Percentiles rank a stretch among this genome's conserved stretches.
Evolutionary conservation across 169 alveolate genomes (phyloP).

Genomic region (Amoebophrya sp.): DNA sequence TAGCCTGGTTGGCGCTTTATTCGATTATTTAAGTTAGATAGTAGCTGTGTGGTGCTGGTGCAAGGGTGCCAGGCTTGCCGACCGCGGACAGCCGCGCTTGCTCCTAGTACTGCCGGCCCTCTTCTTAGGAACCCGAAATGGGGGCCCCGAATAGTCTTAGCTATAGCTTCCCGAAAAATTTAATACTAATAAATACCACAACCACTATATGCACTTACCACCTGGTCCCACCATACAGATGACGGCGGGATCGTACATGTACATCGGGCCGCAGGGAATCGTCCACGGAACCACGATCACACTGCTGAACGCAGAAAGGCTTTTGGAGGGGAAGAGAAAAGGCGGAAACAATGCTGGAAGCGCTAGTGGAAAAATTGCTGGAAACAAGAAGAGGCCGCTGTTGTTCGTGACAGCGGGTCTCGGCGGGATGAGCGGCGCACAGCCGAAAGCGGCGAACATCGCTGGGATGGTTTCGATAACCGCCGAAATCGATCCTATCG

Average conservation of each 20-base stretch:
- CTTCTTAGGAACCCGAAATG: no score
- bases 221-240: no score
- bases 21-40: no score
- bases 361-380: background rate
- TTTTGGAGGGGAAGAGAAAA: background rate
- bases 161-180: no score
- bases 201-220: no score
- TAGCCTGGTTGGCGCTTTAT: no score
- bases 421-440: slow-evolving; percentile 54
- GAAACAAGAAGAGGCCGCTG: background rate
- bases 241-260: slow-evolving; percentile 49
- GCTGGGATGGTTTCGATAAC: slow-evolving; percentile 39
- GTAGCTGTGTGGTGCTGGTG: no score
- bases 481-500: slow-evolving; percentile 34
- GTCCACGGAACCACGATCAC: slow-evolving; percentile 51
- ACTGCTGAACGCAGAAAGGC: slow-evolving; percentile 36
- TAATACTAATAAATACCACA: no score
- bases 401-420: slow-evolving; percentile 46
- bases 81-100: slow-evolving; percentile 38
- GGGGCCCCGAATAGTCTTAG: no score
- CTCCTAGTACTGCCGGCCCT: no score
- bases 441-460: slow-evolving; percentile 47
- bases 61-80: no score
- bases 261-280: slow-evolving; percentile 48
- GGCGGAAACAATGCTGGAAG: slow-evolving; percentile 18